Conservation (phyloP, 2,329 filamentous ascomycete genomes). For the Fusarium sp. region DNA sequence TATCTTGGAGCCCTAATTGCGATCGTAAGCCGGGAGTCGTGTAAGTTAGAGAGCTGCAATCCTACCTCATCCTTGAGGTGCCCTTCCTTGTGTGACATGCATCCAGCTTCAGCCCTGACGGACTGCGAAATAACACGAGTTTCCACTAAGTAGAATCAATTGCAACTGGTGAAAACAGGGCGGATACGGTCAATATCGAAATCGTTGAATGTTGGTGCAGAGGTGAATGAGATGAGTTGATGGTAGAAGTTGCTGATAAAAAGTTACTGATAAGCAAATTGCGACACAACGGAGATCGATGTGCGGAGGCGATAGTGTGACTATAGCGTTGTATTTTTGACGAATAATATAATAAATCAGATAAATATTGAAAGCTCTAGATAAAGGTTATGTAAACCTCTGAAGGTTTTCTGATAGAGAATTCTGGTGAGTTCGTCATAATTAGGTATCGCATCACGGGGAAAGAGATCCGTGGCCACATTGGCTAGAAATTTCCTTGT, state of each 20-base stretch:
- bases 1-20: conserved; percentile 62
- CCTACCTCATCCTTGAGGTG: conserved; percentile 70
- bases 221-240: conserved; percentile 37
- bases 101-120: conserved; percentile 40
- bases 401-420: not conserved
- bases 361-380: not conserved
- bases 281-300: conserved; percentile 33
- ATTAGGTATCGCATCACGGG: conserved; percentile 13
- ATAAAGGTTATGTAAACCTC: not conserved
- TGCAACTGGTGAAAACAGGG: not conserved
- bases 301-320: conserved; percentile 22
- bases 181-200: not conserved
- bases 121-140: conserved; percentile 23
- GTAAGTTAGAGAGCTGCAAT: not conserved
- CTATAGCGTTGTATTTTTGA: not conserved
- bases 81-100: conserved; percentile 52
- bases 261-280: conserved; percentile 22
- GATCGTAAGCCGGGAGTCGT: conserved; percentile 16
- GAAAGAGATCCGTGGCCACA: conserved; percentile 21
- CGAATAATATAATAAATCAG: not conserved
- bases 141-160: conserved; percentile 34
- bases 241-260: conserved; percentile 27
- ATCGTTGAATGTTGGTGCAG: conserved; percentile 51
- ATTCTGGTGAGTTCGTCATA: conserved; percentile 18
- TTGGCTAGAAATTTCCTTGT: conserved; percentile 27